Percentiles rank a stretch among this genome's conserved stretches.
Evolutionary conservation across 306 rosid species (phyloP).

Genomic region (Coriaria nepalensis): DNA sequence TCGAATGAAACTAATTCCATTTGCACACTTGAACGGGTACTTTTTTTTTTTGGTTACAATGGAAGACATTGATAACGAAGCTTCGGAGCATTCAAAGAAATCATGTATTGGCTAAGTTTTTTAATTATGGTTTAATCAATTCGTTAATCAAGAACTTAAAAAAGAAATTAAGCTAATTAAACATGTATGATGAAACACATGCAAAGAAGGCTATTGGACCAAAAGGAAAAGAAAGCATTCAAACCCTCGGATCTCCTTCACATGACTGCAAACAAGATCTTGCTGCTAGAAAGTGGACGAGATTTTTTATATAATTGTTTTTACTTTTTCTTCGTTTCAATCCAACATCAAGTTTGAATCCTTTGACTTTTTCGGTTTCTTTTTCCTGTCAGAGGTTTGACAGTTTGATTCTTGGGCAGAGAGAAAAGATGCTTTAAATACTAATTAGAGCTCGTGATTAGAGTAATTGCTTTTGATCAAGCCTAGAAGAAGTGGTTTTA

Average conservation of each 20-base stretch:
- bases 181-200: slow-evolving; percentile 37
- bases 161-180: background rate
- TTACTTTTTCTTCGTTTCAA: slow-evolving; percentile 13
- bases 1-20: no score
- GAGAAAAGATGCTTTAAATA: no score
- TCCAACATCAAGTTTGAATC: slow-evolving; percentile 36
- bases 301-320: slow-evolving; percentile 8
- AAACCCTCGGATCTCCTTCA: slow-evolving; percentile 33
- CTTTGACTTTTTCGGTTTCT: slow-evolving; percentile 10
- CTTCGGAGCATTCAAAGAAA: no score
- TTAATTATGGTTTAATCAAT: background rate
- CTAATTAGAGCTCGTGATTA: no score
- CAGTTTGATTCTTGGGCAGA: no score
- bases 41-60: no score
- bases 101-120: no score
- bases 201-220: slow-evolving; percentile 67
- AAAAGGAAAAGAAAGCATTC: slow-evolving; percentile 30
- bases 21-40: no score
- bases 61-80: no score
- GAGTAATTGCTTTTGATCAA: no score
- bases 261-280: slow-evolving; percentile 70
- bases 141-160: slow-evolving; percentile 6
- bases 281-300: slow-evolving; percentile 4
- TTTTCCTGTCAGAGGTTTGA: no score
- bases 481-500: no score